These are phyloP conservation scores for Mortierella sp. DNA, from an alignment of 371 early-diverging fungal species.

Conservation along the genomic window DNA sequence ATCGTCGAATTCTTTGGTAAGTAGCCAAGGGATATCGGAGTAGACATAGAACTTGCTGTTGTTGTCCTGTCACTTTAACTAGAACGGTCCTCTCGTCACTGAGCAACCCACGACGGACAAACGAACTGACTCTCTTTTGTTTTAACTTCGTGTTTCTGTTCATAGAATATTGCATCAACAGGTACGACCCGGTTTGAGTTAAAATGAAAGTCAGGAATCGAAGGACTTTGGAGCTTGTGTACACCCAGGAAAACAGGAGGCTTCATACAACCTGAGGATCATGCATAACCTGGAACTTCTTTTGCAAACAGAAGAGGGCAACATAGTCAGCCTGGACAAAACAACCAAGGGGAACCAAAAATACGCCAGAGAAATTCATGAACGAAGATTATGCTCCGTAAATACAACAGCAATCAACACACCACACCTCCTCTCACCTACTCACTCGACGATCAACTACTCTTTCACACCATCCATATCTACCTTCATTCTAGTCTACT, in stretches of 20 bases:
- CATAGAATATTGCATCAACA: conserved; percentile 84
- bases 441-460: background rate
- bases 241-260: background rate
- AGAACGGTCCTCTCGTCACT: too few relatives aligned
- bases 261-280: too few relatives aligned
- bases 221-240: background rate
- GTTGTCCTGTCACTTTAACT: background rate
- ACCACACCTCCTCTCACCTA: background rate
- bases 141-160: background rate
- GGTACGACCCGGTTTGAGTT: conserved; percentile 60
- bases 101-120: background rate
- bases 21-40: background rate
- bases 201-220: background rate
- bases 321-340: background rate
- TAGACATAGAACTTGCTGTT: background rate
- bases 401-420: too few relatives aligned
- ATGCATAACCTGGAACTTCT: too few relatives aligned
- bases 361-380: background rate
- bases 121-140: background rate
- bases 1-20: conserved; percentile 90
- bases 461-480: background rate
- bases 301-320: background rate
- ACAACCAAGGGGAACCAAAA: background rate
- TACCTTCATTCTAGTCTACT: conserved; percentile 73
- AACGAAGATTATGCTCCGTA: background rate